A percentile compares a stretch with the other conserved stretches of the same genome.
Conservation (phyloP, 83 land plant genomes). For the Diphasiastrum complanatum region DNA sequence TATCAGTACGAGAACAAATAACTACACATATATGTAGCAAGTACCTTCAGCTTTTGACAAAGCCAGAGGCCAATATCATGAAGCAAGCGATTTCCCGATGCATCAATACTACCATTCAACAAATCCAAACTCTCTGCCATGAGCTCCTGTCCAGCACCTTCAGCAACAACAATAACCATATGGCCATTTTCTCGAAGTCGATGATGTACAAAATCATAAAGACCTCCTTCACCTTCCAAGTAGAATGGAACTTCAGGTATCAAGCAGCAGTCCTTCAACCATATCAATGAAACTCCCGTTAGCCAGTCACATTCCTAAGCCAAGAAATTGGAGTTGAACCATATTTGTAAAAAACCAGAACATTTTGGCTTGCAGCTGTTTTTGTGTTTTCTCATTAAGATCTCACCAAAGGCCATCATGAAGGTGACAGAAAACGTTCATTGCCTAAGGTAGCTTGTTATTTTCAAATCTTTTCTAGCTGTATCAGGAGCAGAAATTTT, state of each 20-base stretch:
- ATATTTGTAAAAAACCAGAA: too few species aligned
- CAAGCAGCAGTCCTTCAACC: slow-evolving; percentile 61
- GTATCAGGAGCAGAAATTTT: too few species aligned
- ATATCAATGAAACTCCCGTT: background rate
- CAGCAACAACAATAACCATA: slow-evolving; percentile 84
- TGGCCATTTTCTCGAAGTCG: slow-evolving; percentile 63
- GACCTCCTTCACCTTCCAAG: slow-evolving; percentile 71
- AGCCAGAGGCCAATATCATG: slow-evolving; percentile 74
- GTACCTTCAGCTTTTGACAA: slow-evolving; percentile 63
- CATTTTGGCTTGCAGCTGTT: too few species aligned
- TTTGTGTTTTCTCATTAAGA: too few species aligned
- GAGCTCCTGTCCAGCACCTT: slow-evolving; percentile 85
- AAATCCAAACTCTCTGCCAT: slow-evolving; percentile 34
- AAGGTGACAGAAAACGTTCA: too few species aligned
- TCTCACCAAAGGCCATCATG: too few species aligned
- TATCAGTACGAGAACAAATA: too few species aligned
- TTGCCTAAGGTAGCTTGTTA: too few species aligned
- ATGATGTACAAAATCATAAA: slow-evolving; percentile 57
- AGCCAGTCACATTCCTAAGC: too few species aligned
- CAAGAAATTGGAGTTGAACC: too few species aligned
- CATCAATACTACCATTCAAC: slow-evolving; percentile 27
- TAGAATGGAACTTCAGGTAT: slow-evolving; percentile 84
- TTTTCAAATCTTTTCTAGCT: too few species aligned
- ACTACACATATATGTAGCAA: too few species aligned
- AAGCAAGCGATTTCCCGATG: slow-evolving; percentile 63